A percentile compares a stretch with the other conserved stretches of the same genome.
Conservation (phyloP, 2,329 filamentous ascomycete genomes). For the Amylocarpus encephaloides region DNA sequence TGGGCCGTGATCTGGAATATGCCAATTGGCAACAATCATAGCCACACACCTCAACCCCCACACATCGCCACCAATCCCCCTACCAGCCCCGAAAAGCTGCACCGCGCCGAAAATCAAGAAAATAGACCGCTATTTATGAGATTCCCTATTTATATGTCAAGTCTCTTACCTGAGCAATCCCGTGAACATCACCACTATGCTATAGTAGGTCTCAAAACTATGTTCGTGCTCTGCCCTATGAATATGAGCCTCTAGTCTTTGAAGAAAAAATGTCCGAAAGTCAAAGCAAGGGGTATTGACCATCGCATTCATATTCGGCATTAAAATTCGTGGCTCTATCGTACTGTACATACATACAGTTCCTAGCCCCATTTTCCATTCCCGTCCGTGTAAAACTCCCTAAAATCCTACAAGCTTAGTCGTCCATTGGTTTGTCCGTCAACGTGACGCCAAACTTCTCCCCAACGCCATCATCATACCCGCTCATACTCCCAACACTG, state of each 20-base stretch:
- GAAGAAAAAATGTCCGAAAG: too few relatives aligned
- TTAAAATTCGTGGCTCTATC: slow-evolving; percentile 17
- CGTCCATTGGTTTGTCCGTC: slow-evolving; percentile 73
- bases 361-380: not conserved
- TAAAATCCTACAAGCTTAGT: slow-evolving; percentile 37
- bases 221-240: not conserved
- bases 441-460: slow-evolving; percentile 54
- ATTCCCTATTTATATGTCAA: slow-evolving; percentile 19
- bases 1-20: too few relatives aligned
- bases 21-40: slow-evolving; percentile 47
- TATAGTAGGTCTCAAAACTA: slow-evolving; percentile 32
- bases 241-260: too few relatives aligned
- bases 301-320: slow-evolving; percentile 17
- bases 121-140: slow-evolving; percentile 32
- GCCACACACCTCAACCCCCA: slow-evolving; percentile 42
- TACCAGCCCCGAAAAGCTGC: slow-evolving; percentile 43
- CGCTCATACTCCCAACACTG: slow-evolving; percentile 27
- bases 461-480: slow-evolving; percentile 34
- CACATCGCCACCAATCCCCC: slow-evolving; percentile 43
- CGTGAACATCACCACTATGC: slow-evolving; percentile 24
- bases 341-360: slow-evolving; percentile 21
- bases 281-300: slow-evolving; percentile 17
- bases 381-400: not conserved
- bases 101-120: slow-evolving; percentile 39
- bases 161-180: slow-evolving; percentile 24